Evolutionary conservation across 2,329 filamentous ascomycete species (phyloP).

Genomic region (Trichoderma aggressivum): DNA sequence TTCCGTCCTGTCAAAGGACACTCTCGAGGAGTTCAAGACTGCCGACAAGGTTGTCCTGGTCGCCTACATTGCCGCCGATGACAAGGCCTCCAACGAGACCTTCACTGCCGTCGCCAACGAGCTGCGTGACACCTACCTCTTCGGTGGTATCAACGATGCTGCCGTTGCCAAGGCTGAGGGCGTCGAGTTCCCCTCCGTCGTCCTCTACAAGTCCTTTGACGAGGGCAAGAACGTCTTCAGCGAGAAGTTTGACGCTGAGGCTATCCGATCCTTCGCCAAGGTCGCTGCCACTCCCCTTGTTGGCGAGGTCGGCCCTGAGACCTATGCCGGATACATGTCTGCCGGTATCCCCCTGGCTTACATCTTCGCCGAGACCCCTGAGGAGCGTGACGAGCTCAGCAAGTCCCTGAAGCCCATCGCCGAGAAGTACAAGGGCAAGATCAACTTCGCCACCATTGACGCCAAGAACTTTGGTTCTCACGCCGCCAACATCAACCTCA

Average conservation of each 20-base stretch:
- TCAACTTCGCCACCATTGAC: constrained; percentile 98
- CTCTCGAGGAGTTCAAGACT: constrained; percentile 93
- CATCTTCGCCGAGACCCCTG: constrained; percentile 89
- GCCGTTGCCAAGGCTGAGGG: constrained; percentile 85
- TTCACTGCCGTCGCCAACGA: constrained; percentile 71
- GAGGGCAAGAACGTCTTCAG: constrained; percentile 87
- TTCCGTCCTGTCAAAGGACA: constrained; percentile 75
- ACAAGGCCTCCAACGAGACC: constrained; percentile 83
- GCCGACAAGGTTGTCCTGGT: constrained; percentile 95
- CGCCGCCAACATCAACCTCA: constrained; percentile 94
- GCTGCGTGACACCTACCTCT: constrained; percentile 87
- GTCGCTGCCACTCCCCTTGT: constrained; percentile 82
- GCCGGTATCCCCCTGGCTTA: constrained; percentile 91
- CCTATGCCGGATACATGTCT: constrained; percentile 92
- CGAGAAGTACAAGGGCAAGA: constrained; percentile 84
- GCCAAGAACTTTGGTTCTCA: constrained; percentile 92
- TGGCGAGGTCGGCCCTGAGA: constrained; percentile 95
- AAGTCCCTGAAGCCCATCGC: constrained; percentile 80
- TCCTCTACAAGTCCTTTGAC: constrained; percentile 93
- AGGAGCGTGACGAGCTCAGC: constrained; percentile 80
- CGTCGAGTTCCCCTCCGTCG: constrained; percentile 79
- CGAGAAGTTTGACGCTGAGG: constrained; percentile 74
- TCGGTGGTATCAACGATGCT: constrained; percentile 81
- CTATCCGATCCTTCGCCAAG: constrained; percentile 80
- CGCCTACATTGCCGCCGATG: constrained; percentile 75